Conservation (phyloP, 1,139 yeast genomes). For the Kurtzmaniella quercitrusa region DNA sequence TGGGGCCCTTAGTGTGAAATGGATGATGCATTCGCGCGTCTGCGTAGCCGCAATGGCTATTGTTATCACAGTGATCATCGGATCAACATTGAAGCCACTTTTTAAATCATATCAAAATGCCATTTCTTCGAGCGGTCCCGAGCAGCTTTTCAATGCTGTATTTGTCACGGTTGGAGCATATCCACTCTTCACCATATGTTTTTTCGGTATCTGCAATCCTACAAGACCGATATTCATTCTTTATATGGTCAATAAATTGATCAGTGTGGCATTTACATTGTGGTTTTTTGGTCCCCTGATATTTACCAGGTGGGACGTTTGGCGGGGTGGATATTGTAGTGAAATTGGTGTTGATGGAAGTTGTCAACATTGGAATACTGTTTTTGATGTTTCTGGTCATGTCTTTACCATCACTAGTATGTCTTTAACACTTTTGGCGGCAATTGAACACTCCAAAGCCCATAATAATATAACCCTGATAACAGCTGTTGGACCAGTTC, state of each 20-base stretch:
- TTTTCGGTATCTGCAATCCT: not conserved
- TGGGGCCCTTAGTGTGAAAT: too few relatives aligned
- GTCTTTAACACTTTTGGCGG: slow-evolving; percentile 3
- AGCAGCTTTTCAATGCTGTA: not conserved
- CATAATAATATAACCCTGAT: not conserved
- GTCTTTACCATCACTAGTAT: slow-evolving; percentile 24
- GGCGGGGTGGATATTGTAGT: slow-evolving; percentile 41
- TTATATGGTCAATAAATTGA: not conserved
- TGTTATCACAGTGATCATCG: not conserved
- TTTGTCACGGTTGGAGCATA: not conserved
- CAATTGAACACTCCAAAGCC: not conserved
- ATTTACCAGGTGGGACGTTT: slow-evolving; percentile 37
- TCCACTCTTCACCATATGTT: not conserved
- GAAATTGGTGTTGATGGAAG: slow-evolving; percentile 8
- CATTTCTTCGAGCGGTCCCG: slow-evolving; percentile 1
- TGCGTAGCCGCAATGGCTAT: not conserved
- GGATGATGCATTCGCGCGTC: not conserved
- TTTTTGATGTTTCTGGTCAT: slow-evolving; percentile 66
- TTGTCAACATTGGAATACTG: slow-evolving; percentile 48
- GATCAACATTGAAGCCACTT: slow-evolving; percentile 3
- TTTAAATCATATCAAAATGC: slow-evolving; percentile 1
- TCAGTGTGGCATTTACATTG: slow-evolving; percentile 15
- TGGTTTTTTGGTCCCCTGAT: slow-evolving; percentile 50
- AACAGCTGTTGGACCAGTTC: not conserved
- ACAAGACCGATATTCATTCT: not conserved